These are phyloP conservation scores for Akanthomyces uredinophilus DNA, from an alignment of 2,329 filamentous ascomycete genomes.

Conservation along the genomic window DNA sequence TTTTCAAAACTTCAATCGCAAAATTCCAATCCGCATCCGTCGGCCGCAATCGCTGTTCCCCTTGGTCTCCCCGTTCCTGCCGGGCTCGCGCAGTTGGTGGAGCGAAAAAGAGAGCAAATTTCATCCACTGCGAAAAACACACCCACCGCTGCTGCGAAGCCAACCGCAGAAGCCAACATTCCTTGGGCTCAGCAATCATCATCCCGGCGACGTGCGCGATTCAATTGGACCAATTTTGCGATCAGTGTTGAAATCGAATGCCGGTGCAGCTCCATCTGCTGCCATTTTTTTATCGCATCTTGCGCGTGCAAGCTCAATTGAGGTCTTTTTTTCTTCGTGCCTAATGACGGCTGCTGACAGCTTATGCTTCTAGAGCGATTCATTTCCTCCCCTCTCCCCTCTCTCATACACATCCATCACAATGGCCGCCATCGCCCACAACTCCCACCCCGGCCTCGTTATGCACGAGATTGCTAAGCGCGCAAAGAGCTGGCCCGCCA, in stretches of 20 bases:
- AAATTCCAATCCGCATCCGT: not conserved
- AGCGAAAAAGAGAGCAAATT: constrained; percentile 6
- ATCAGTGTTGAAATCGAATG: not conserved
- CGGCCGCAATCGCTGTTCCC: not conserved
- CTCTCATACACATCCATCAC: constrained; percentile 22
- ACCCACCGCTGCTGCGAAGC: not conserved
- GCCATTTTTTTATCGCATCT: not conserved
- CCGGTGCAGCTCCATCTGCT: not conserved
- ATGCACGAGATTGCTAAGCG: constrained; percentile 37
- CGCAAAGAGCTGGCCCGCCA: constrained; percentile 33
- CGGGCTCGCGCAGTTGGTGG: not conserved
- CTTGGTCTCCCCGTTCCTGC: not conserved
- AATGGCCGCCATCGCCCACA: constrained; percentile 39
- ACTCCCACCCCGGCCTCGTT: constrained; percentile 34
- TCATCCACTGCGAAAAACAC: not conserved
- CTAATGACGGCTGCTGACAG: not conserved
- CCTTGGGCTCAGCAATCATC: not conserved
- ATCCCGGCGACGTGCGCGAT: not conserved
- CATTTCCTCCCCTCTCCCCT: constrained; percentile 13
- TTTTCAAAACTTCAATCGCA: not conserved
- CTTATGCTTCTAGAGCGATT: not conserved
- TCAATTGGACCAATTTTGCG: not conserved
- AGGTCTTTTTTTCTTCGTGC: not conserved
- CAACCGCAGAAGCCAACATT: not conserved
- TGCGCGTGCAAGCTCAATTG: not conserved